Conservation (phyloP, 163 green algal genomes). For the Chlamydomonas reinhardtii region DNA sequence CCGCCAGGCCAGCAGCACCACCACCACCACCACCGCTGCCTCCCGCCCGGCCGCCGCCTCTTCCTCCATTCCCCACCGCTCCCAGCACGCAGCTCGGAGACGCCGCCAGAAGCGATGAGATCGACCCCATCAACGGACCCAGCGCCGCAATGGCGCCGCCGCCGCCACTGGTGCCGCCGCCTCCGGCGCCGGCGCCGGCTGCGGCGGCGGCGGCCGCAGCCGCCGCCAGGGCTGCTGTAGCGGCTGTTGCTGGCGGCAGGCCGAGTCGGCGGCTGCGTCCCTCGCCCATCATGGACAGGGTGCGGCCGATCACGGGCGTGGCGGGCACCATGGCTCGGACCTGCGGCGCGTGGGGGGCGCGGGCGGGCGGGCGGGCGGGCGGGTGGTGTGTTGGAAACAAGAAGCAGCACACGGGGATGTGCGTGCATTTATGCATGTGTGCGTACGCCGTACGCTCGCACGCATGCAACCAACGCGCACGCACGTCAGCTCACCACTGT, state of each 20-base stretch:
- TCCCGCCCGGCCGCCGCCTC: too few species aligned
- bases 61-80: too few species aligned
- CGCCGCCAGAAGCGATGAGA: slow-evolving; percentile 23
- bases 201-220: background rate
- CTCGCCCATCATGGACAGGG: slow-evolving; percentile 40
- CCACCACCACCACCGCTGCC: too few species aligned
- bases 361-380: too few species aligned
- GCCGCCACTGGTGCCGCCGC: background rate
- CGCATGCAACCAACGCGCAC: too few species aligned
- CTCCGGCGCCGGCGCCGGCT: background rate
- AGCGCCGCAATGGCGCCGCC: background rate
- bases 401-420: too few species aligned
- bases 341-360: background rate
- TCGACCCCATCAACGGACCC: slow-evolving; percentile 15
- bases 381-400: too few species aligned
- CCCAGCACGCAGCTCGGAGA: background rate
- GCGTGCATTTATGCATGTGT: too few species aligned
- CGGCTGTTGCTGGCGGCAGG: background rate
- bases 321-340: slow-evolving; percentile 43
- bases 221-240: background rate
- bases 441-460: too few species aligned
- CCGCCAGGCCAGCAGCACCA: too few species aligned
- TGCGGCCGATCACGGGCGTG: slow-evolving; percentile 47
- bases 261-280: background rate
- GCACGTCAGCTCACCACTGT: slow-evolving; percentile 25